These are phyloP conservation scores for Psilocybe tampanensis DNA, from an alignment of 768 basidiomycete genomes.

Conservation along the genomic window DNA sequence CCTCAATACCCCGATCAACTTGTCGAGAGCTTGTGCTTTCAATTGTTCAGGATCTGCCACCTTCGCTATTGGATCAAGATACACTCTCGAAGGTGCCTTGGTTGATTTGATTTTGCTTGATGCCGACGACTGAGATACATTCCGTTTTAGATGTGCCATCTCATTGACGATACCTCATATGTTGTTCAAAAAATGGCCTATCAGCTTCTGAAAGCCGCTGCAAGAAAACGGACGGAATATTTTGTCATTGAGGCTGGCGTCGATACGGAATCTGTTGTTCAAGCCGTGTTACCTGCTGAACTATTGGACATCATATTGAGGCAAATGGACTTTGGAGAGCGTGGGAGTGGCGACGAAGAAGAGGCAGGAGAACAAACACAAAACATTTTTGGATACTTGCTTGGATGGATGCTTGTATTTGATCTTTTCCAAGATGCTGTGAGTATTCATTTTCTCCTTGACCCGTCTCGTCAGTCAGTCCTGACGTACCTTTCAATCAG, in stretches of 20 bases:
- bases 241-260: constrained; percentile 88
- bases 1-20: constrained; percentile 54
- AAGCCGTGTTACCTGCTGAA: constrained; percentile 56
- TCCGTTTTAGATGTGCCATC: constrained; percentile 69
- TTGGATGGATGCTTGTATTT: constrained; percentile 89
- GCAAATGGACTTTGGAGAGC: constrained; percentile 41
- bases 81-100: constrained; percentile 66
- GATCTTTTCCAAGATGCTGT: constrained; percentile 86
- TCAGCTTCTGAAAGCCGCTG: constrained; percentile 67
- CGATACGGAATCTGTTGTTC: constrained; percentile 51
- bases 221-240: constrained; percentile 75
- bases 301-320: constrained; percentile 64
- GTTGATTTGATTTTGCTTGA: background rate
- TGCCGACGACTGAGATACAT: background rate
- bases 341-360: constrained; percentile 34
- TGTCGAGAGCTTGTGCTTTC: constrained; percentile 72
- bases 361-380: constrained; percentile 33
- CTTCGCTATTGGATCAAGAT: constrained; percentile 59
- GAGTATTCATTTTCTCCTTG: constrained; percentile 28
- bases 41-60: constrained; percentile 68
- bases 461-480: constrained; percentile 5
- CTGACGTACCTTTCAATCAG: constrained; percentile 39
- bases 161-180: constrained; percentile 63
- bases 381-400: constrained; percentile 66
- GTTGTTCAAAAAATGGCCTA: constrained; percentile 82